Percentiles rank a stretch among this genome's conserved stretches.
phyloP scores from a whole-genome alignment of 2,329 filamentous ascomycete genomes.

The Blastomyces parvus region DNA sequence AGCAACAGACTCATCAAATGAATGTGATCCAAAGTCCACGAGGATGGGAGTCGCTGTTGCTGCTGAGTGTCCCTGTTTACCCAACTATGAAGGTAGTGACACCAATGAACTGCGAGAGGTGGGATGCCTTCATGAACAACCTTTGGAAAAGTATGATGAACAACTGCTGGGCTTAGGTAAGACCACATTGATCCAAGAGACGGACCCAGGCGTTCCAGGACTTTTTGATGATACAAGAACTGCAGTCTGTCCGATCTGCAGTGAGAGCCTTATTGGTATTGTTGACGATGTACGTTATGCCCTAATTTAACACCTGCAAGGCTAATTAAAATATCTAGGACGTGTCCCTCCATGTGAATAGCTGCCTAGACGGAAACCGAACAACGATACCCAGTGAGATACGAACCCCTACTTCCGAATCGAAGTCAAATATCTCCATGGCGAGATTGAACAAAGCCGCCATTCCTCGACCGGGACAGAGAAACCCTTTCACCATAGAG shows the following conservation, averaged over 20 bases:
- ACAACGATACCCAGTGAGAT: conserved; percentile 37
- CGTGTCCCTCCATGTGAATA: conserved; percentile 78
- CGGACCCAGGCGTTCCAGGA: conserved; percentile 31
- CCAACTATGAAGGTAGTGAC: not conserved
- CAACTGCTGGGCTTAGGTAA: not conserved
- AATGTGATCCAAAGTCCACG: not conserved
- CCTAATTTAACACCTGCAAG: not conserved
- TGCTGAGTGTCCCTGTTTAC: not conserved
- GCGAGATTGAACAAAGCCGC: conserved; percentile 59
- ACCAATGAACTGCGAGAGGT: not conserved
- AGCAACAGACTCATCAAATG: not conserved
- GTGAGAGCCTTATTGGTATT: conserved; percentile 50
- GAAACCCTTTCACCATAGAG: conserved; percentile 60
- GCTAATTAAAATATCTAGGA: conserved; percentile 44
- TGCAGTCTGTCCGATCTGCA: conserved; percentile 67
- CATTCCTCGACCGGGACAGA: conserved; percentile 67
- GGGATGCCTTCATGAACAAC: not conserved
- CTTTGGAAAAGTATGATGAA: not conserved
- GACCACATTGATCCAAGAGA: conserved; percentile 23
- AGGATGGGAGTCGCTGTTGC: not conserved
- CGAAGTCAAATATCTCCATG: conserved; percentile 19
- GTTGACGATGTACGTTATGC: conserved; percentile 29
- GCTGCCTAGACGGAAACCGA: conserved; percentile 76
- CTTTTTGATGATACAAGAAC: conserved; percentile 33
- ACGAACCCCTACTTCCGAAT: conserved; percentile 13